phyloP scores from a whole-genome alignment of 2,329 filamentous ascomycete genomes.

The Aureobasidium sp. region DNA sequence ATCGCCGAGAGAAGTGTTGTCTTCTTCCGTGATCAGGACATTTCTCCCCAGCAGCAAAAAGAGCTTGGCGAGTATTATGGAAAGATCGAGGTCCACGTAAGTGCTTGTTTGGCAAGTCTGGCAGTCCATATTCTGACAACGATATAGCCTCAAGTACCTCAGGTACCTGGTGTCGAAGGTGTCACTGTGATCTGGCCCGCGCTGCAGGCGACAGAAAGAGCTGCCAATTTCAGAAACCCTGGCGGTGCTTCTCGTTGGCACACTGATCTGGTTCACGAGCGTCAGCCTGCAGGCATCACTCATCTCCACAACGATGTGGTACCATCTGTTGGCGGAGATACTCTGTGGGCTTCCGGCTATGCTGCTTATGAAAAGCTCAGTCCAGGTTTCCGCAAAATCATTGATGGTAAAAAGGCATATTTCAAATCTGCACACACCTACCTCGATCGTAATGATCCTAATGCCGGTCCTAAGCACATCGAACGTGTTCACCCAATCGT shows the following conservation, averaged over 20 bases:
- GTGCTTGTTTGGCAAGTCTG: neutral
- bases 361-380: conserved; percentile 67
- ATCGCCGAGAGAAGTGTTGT: conserved; percentile 60
- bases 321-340: conserved; percentile 57
- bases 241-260: conserved; percentile 65
- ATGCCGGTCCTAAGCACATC: conserved; percentile 57
- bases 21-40: conserved; percentile 57
- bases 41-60: conserved; percentile 57
- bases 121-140: neutral
- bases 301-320: conserved; percentile 42
- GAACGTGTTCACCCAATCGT: conserved; percentile 63
- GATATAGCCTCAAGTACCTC: conserved; percentile 54
- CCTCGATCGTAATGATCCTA: conserved; percentile 56
- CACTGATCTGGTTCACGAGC: conserved; percentile 63
- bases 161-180: conserved; percentile 60
- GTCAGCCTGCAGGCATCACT: conserved; percentile 55
- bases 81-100: conserved; percentile 56
- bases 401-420: conserved; percentile 59
- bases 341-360: conserved; percentile 66
- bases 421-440: conserved; percentile 62
- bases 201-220: conserved; percentile 54
- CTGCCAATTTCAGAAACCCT: conserved; percentile 58
- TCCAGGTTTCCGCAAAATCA: conserved; percentile 61
- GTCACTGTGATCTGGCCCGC: conserved; percentile 62
- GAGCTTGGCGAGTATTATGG: conserved; percentile 58